These are phyloP conservation scores for Solioccasus polychromus DNA, from an alignment of 768 basidiomycete species.

Conservation along the genomic window DNA sequence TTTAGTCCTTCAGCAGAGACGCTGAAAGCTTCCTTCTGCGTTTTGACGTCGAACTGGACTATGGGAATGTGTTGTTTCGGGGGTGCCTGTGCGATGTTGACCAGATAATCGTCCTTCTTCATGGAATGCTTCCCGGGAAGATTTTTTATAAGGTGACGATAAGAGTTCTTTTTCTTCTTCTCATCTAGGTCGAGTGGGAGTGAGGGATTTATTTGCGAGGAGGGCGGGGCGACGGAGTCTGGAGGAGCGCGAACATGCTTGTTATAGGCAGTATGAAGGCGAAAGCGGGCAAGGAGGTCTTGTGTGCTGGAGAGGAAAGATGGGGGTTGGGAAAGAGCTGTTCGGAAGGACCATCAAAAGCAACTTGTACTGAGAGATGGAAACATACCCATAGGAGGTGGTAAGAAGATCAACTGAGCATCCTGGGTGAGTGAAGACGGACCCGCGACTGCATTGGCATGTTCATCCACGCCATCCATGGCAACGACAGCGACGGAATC, in stretches of 20 bases:
- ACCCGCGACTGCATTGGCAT: constrained; percentile 59
- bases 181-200: constrained; percentile 56
- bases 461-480: constrained; percentile 32
- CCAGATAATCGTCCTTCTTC: constrained; percentile 76
- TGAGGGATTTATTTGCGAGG: constrained; percentile 34
- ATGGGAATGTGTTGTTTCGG: constrained; percentile 70
- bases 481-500: constrained; percentile 23
- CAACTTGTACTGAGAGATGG: constrained; percentile 1
- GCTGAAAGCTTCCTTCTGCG: constrained; percentile 70
- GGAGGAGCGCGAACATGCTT: constrained; percentile 67
- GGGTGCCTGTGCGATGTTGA: constrained; percentile 61
- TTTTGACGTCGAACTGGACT: constrained; percentile 57
- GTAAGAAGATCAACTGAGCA: constrained; percentile 25
- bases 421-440: constrained; percentile 44
- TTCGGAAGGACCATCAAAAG: constrained; percentile 21
- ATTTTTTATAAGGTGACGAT: constrained; percentile 74
- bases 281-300: constrained; percentile 72
- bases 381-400: constrained; percentile 31
- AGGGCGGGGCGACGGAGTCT: constrained; percentile 23
- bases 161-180: constrained; percentile 73
- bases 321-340: constrained; percentile 31
- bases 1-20: constrained; percentile 72
- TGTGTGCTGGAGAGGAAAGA: constrained; percentile 68
- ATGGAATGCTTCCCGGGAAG: constrained; percentile 77
- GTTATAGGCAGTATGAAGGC: constrained; percentile 72